Conservation (phyloP, 139 green algal genomes). For the Asterochloris erici region DNA sequence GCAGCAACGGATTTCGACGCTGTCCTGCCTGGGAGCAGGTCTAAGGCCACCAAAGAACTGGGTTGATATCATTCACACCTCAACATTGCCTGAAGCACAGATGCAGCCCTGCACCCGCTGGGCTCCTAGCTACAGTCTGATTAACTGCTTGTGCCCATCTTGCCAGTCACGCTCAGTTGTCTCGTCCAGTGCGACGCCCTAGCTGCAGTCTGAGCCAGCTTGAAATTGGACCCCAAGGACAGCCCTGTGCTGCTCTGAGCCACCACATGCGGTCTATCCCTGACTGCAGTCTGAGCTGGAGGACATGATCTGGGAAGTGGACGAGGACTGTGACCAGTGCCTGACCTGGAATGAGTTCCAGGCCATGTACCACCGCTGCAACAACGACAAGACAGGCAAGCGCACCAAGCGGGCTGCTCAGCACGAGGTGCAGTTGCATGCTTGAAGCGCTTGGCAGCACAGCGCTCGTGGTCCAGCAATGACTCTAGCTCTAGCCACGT, state of each 20-base stretch:
- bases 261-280: no score
- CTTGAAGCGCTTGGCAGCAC: not conserved
- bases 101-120: no score
- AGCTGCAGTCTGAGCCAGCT: no score
- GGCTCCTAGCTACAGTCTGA: no score
- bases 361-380: conserved; percentile 82
- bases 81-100: not conserved
- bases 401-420: not conserved
- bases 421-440: not conserved
- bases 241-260: no score
- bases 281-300: conserved; percentile 70
- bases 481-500: no score
- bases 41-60: not conserved
- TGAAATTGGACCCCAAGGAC: no score
- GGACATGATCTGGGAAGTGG: conserved; percentile 98
- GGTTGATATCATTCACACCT: not conserved
- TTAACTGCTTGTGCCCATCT: no score
- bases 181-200: no score
- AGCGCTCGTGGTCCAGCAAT: not conserved
- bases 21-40: not conserved
- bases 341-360: conserved; percentile 81
- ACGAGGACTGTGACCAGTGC: conserved; percentile 85
- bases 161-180: no score
- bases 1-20: not conserved
- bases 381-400: conserved; percentile 61